Evolutionary conservation across 1,284 basidiomycete genomes (phyloP), one percentile per base, ranked within the genome.

Genomic region (Malassezia brasiliensis): DNA sequence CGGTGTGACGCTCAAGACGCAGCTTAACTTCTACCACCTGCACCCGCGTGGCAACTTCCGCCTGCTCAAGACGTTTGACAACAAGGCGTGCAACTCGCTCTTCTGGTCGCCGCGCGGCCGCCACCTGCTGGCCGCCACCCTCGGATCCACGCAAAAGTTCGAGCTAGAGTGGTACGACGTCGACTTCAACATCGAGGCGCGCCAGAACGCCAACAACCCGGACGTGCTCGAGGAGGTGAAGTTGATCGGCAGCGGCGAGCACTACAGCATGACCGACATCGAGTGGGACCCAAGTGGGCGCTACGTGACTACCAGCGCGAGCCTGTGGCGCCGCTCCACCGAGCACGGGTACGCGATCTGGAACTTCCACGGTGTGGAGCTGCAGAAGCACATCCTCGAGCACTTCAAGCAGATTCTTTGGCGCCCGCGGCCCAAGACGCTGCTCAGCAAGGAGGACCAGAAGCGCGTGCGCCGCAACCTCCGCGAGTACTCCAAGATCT

Each of bases 121-220:
- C 50, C 90, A 96, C 78, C 86, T 96, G 54, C 87, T 96, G 47
- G 83, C 96, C 54, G 91, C 90, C 17, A 96, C 93, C 40, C 86
- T 98, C 52, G 94, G 91, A 41, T 93, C 89, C 15, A 85, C 87
- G 20, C 84, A 83, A 68, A 98, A 98, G 79, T 98, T 88, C 32
- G 94, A 98, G 76, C 81, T 99, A 37, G 93, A 98, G 76, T 98
- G 96, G 79, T 98, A 89, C 89, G 94, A 98, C 77, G 82, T 96
- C 49, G 94, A 98, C 78, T 94, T 93, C 81, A 84, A 67, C 82
- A 83, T 59, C 80, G 81, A 22, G 80, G 82, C 65, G 70, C 77
- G 58, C 77, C 72, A 80, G 56, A 72, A 73, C 47, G 82, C 84
- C 63, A 79, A 82, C 46, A 57, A 63, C 22, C 87, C 90, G 50